phyloP scores from a whole-genome alignment of 2,329 filamentous ascomycete genomes.

The Xylaria sp. region DNA sequence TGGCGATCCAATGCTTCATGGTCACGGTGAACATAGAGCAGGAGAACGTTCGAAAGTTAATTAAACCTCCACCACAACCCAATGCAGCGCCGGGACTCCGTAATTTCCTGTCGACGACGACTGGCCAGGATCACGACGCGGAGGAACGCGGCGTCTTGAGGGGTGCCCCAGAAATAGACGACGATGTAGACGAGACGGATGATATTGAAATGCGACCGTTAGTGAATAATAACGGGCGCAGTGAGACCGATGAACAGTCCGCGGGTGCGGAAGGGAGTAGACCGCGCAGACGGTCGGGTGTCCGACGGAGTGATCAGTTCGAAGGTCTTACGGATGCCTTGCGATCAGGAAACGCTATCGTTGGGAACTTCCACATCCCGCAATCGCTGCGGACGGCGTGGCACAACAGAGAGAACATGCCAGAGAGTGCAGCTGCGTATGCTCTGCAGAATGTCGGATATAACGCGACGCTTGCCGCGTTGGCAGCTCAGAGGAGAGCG shows the following conservation, averaged over 20 bases:
- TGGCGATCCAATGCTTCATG: slow-evolving; percentile 59
- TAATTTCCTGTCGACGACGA: slow-evolving; percentile 11
- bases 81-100: slow-evolving; percentile 24
- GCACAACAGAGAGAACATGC: slow-evolving; percentile 35
- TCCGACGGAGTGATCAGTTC: slow-evolving; percentile 22
- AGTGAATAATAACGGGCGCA: slow-evolving; percentile 18
- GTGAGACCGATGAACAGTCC: slow-evolving; percentile 11
- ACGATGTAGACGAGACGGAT: slow-evolving; percentile 35
- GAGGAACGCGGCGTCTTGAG: slow-evolving; percentile 51
- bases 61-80: slow-evolving; percentile 35
- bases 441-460: slow-evolving; percentile 52
- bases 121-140: slow-evolving; percentile 47
- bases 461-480: slow-evolving; percentile 47
- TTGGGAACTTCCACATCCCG: slow-evolving; percentile 50
- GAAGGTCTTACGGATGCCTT: slow-evolving; percentile 40
- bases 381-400: slow-evolving; percentile 45
- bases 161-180: slow-evolving; percentile 34
- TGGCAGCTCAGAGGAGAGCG: slow-evolving; percentile 42
- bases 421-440: slow-evolving; percentile 44
- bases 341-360: slow-evolving; percentile 49
- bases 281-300: slow-evolving; percentile 23
- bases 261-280: slow-evolving; percentile 28
- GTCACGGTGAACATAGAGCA: slow-evolving; percentile 56
- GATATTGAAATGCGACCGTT: slow-evolving; percentile 44
- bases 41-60: slow-evolving; percentile 48